These are phyloP conservation scores for Scheffersomyces parashehatae DNA, from an alignment of 1,139 yeast genomes.

Conservation along the genomic window DNA sequence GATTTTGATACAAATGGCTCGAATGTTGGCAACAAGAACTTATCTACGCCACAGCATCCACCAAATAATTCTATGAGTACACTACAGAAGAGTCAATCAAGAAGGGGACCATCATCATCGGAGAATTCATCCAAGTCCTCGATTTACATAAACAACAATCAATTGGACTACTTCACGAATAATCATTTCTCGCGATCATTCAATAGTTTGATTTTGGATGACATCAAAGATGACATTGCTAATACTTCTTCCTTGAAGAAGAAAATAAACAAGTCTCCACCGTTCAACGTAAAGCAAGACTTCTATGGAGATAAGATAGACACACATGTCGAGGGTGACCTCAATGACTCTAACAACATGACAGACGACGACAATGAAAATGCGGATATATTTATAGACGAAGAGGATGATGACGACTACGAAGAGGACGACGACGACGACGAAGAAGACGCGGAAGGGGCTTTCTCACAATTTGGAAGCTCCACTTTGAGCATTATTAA, in stretches of 20 bases:
- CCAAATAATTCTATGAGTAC: too few relatives aligned
- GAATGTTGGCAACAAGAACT: too few relatives aligned
- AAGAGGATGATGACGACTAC: slow-evolving; percentile 5
- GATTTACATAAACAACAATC: slow-evolving; percentile 4
- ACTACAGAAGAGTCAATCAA: too few relatives aligned
- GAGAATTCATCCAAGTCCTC: background rate
- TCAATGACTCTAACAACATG: slow-evolving; percentile 4
- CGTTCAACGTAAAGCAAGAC: slow-evolving; percentile 41
- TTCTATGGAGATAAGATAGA: slow-evolving; percentile 28
- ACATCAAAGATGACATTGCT: slow-evolving; percentile 25
- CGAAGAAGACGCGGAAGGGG: slow-evolving; percentile 1
- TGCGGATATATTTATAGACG: slow-evolving; percentile 2
- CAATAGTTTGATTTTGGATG: slow-evolving; percentile 47
- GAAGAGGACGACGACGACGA: slow-evolving; percentile 7
- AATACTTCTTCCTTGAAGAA: slow-evolving; percentile 11
- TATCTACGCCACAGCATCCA: too few relatives aligned
- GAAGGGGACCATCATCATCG: too few relatives aligned
- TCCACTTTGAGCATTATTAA: background rate
- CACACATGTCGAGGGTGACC: slow-evolving; percentile 16
- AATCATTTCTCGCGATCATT: slow-evolving; percentile 46
- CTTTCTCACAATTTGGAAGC: background rate
- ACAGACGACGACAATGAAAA: slow-evolving; percentile 3
- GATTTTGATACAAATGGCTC: background rate
- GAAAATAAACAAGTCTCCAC: slow-evolving; percentile 43
- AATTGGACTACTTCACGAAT: slow-evolving; percentile 40